These are phyloP conservation scores for Termitomyces sp. DNA, from an alignment of 768 basidiomycete genomes.

Conservation along the genomic window DNA sequence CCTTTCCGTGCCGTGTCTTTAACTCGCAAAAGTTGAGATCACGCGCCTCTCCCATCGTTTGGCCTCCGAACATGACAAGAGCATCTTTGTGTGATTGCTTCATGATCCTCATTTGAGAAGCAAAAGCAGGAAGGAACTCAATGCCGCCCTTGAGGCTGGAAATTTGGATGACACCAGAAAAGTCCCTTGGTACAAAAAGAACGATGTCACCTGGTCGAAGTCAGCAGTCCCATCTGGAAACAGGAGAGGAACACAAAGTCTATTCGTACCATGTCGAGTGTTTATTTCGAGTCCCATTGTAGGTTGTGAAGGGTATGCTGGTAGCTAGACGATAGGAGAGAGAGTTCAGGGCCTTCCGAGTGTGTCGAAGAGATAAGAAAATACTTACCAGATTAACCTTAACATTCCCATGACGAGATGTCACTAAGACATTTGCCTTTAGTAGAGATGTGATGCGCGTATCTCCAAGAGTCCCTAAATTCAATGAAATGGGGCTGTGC, in stretches of 20 bases:
- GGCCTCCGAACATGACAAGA: slow-evolving; percentile 34
- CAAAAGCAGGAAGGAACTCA: slow-evolving; percentile 26
- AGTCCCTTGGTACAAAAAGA: slow-evolving; percentile 24
- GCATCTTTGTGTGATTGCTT: slow-evolving; percentile 29
- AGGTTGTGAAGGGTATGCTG: slow-evolving; percentile 27
- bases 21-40: slow-evolving; percentile 39
- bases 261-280: slow-evolving; percentile 28
- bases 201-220: slow-evolving; percentile 20
- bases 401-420: slow-evolving; percentile 34
- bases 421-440: slow-evolving; percentile 35
- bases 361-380: slow-evolving; percentile 1
- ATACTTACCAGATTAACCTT: slow-evolving; percentile 34
- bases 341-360: background rate
- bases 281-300: slow-evolving; percentile 34
- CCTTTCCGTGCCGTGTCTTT: slow-evolving; percentile 30
- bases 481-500: slow-evolving; percentile 34
- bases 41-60: slow-evolving; percentile 10
- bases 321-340: slow-evolving; percentile 21
- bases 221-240: background rate
- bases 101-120: slow-evolving; percentile 22
- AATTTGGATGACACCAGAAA: slow-evolving; percentile 27
- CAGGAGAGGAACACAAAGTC: background rate
- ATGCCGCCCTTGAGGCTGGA: slow-evolving; percentile 19
- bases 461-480: slow-evolving; percentile 35
- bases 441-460: slow-evolving; percentile 13